phyloP scores from a whole-genome alignment of 2,329 filamentous ascomycete genomes.

The Calonectria pteridis region DNA sequence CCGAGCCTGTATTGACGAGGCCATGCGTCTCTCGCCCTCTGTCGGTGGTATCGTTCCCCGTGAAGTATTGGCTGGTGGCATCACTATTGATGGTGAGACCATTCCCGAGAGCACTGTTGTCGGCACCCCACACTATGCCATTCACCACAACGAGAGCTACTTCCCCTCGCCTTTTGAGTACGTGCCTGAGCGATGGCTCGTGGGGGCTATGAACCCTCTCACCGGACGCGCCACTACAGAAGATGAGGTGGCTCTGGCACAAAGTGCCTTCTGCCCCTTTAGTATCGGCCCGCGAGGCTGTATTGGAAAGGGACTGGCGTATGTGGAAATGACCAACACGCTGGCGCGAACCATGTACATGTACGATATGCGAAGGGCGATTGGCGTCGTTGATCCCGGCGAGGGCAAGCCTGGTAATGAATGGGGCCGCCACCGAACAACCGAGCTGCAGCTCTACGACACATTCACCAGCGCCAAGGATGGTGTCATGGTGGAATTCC shows the following conservation, averaged over 20 bases:
- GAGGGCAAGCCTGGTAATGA: slow-evolving; percentile 63
- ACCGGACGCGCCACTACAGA: slow-evolving; percentile 57
- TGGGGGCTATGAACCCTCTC: slow-evolving; percentile 56
- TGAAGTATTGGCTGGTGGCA: slow-evolving; percentile 68
- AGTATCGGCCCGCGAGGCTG: slow-evolving; percentile 77
- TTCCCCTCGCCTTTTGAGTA: slow-evolving; percentile 71
- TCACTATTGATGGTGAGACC: slow-evolving; percentile 64
- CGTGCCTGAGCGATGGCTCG: slow-evolving; percentile 75
- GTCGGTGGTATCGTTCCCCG: slow-evolving; percentile 72
- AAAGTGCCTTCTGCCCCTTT: slow-evolving; percentile 81
- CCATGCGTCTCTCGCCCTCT: slow-evolving; percentile 72
- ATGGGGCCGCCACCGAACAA: slow-evolving; percentile 66
- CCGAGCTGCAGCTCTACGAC: slow-evolving; percentile 78
- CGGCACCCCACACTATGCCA: slow-evolving; percentile 75
- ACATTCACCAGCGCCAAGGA: slow-evolving; percentile 81
- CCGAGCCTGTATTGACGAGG: slow-evolving; percentile 74
- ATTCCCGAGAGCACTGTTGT: slow-evolving; percentile 73
- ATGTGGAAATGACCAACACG: slow-evolving; percentile 74
- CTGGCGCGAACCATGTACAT: slow-evolving; percentile 71
- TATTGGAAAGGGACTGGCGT: slow-evolving; percentile 78
- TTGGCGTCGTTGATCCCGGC: slow-evolving; percentile 63
- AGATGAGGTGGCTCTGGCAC: slow-evolving; percentile 66
- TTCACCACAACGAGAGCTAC: slow-evolving; percentile 76
- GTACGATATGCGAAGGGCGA: slow-evolving; percentile 69
- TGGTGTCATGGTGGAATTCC: slow-evolving; percentile 76